Percentiles rank a stretch among this genome's conserved stretches.
These are phyloP conservation scores for Furcasterigmium furcatum DNA, from an alignment of 2,329 filamentous ascomycete genomes.

Conservation along the genomic window DNA sequence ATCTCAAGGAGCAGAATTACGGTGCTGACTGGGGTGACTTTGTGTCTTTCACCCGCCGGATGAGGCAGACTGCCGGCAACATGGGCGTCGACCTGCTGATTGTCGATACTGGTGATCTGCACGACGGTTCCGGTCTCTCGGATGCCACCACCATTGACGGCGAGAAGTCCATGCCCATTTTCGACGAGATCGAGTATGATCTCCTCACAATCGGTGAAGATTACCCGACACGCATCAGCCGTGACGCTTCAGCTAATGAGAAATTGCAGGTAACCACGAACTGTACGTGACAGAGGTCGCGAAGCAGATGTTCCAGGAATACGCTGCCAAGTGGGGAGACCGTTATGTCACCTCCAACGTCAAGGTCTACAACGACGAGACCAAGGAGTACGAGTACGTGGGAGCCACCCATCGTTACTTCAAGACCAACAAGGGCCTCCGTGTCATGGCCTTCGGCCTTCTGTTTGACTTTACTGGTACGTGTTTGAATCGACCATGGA, in stretches of 20 bases:
- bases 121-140: conserved; percentile 61
- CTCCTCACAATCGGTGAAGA: conserved; percentile 36
- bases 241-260: neutral
- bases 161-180: conserved; percentile 44
- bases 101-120: conserved; percentile 63
- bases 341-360: conserved; percentile 43
- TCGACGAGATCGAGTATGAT: conserved; percentile 38
- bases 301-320: conserved; percentile 58
- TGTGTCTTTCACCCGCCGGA: conserved; percentile 55
- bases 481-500: too few relatives aligned
- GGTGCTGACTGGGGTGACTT: conserved; percentile 66
- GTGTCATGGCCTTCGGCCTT: conserved; percentile 41
- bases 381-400: conserved; percentile 34
- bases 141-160: conserved; percentile 59
- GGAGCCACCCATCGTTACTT: conserved; percentile 41
- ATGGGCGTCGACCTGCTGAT: conserved; percentile 58
- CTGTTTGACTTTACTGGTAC: conserved; percentile 46
- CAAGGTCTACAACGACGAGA: conserved; percentile 34
- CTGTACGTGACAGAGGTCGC: conserved; percentile 60
- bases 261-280: conserved; percentile 54
- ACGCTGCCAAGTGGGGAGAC: conserved; percentile 51
- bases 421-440: conserved; percentile 35
- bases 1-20: conserved; percentile 60
- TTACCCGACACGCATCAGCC: neutral
- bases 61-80: conserved; percentile 54